Conservation (phyloP, 805 yeast species). For the Dipodascopsis uninucleata region DNA sequence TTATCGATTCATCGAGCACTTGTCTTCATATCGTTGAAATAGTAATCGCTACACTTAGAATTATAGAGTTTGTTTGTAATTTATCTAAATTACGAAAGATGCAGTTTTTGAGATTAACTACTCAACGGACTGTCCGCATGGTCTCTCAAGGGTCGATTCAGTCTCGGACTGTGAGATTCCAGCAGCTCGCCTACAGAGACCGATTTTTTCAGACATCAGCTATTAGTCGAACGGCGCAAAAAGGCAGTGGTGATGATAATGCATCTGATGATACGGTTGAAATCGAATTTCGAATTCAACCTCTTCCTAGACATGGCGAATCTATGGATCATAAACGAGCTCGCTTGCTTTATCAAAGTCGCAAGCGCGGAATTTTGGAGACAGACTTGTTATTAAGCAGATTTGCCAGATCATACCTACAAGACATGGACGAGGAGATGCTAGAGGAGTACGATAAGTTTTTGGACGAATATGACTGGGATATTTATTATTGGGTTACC, state of each 20-base stretch:
- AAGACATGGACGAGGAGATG: constrained; percentile 55
- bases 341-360: constrained; percentile 82
- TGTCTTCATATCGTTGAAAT: too few species aligned
- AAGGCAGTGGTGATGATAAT: neutral
- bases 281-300: constrained; percentile 64
- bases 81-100: too few species aligned
- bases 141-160: too few species aligned
- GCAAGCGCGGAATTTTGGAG: constrained; percentile 94
- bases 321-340: constrained; percentile 71
- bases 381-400: constrained; percentile 81
- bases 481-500: constrained; percentile 97
- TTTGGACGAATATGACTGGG: constrained; percentile 97
- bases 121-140: too few species aligned
- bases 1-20: too few species aligned
- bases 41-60: too few species aligned
- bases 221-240: too few species aligned
- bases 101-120: too few species aligned
- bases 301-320: constrained; percentile 74
- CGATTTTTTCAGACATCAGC: too few species aligned
- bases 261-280: constrained; percentile 30
- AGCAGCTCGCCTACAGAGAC: too few species aligned
- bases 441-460: constrained; percentile 68
- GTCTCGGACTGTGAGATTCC: too few species aligned
- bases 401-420: constrained; percentile 74
- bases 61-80: too few species aligned